These are phyloP conservation scores for Cryptosporidium bovis DNA, from an alignment of 169 alveolate genomes.

Conservation along the genomic window DNA sequence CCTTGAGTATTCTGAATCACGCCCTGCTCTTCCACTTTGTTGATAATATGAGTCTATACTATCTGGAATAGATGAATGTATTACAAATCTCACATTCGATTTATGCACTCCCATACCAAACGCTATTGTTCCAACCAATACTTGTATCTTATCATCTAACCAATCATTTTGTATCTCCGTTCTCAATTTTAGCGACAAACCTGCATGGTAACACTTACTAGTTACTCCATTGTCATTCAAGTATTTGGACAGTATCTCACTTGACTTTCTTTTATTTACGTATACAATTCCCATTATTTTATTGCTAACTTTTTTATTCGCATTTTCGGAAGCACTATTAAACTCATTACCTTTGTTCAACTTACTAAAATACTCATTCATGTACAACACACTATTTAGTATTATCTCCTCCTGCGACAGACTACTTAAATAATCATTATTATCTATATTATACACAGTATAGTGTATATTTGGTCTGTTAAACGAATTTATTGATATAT, in stretches of 20 bases:
- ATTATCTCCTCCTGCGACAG: constrained; percentile 22
- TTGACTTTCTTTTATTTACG: constrained; percentile 45
- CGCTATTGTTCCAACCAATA: constrained; percentile 98
- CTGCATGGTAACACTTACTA: constrained; percentile 89
- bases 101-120: constrained; percentile 99
- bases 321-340: not conserved
- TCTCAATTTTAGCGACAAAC: constrained; percentile 73
- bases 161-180: constrained; percentile 86
- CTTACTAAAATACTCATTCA: constrained; percentile 17
- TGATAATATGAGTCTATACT: constrained; percentile 93
- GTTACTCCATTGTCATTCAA: constrained; percentile 77
- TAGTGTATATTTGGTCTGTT: constrained; percentile 90
- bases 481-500: constrained; percentile 84
- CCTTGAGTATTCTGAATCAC: constrained; percentile 92
- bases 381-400: constrained; percentile 21
- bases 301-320: not conserved
- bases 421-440: constrained; percentile 25
- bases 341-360: not conserved
- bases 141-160: constrained; percentile 91
- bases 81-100: constrained; percentile 94
- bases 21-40: constrained; percentile 99
- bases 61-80: constrained; percentile 96
- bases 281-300: constrained; percentile 36
- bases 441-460: constrained; percentile 78
- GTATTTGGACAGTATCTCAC: constrained; percentile 27